phyloP scores from a whole-genome alignment of 176 grass and related monocot species.

The Oryza glaberrima region DNA sequence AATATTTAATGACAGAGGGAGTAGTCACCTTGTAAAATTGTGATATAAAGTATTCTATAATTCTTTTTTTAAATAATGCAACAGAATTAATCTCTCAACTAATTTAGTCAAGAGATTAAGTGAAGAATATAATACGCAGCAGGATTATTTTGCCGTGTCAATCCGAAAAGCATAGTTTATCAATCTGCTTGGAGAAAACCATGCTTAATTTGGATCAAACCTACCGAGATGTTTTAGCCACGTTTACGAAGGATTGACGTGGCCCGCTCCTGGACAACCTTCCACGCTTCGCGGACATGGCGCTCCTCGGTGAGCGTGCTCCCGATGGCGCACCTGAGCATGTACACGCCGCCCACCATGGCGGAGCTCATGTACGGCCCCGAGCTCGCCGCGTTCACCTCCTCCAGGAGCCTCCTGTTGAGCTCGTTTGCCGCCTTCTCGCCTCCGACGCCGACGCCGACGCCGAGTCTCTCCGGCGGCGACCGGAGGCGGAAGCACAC shows the following conservation, averaged over 20 bases:
- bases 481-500: conserved; percentile 64
- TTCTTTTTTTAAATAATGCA: neutral
- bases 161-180: neutral
- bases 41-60: neutral
- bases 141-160: neutral
- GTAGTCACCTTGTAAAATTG: too few species aligned
- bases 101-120: neutral
- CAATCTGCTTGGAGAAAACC: too few species aligned
- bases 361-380: conserved; percentile 68
- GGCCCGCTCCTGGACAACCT: conserved; percentile 54
- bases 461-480: conserved; percentile 15
- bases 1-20: too few species aligned
- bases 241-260: conserved; percentile 42
- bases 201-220: too few species aligned
- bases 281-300: conserved; percentile 60
- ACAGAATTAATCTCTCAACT: neutral
- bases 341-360: conserved; percentile 55
- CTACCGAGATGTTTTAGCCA: neutral
- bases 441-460: neutral
- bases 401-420: conserved; percentile 56
- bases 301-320: conserved; percentile 68
- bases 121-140: neutral
- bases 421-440: conserved; percentile 47
- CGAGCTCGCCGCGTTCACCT: conserved; percentile 47
- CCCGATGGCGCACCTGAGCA: conserved; percentile 67